Base-by-base conservation (phyloP, 805 yeast genomes). In the Yarrowia osloensis region DNA sequence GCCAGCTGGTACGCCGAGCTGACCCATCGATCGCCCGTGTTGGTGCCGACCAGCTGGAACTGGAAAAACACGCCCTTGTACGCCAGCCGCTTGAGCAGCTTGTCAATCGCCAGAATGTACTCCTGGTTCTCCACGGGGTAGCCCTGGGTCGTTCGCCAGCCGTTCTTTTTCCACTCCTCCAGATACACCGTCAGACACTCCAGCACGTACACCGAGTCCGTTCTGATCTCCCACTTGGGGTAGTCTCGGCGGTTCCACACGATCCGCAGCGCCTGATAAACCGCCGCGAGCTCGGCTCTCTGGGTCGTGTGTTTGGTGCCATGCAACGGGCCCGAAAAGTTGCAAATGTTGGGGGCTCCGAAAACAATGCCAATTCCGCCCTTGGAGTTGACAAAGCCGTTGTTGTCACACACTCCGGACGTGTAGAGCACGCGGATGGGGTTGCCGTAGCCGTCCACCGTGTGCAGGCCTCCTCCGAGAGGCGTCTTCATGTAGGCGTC, bases 321-420 rank as follows among this genome's bases (percentile, higher is more conserved):
- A 1, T n/a, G 47, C 28, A 91, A 78, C 0, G 88, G 84, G 5
- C 80, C 85, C 0, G 88, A 79, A 11, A 80, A 77, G 74, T 89
- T 89, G 52, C 88, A 75, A 1, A 80, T 68, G 71, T 87, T 88
- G 39, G 75, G 72, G 0, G 71, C 77, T 0, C 91, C 93, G 74
- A 82, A 90, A 74, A 78, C 91, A 0, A 89, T 89, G 26, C 97
- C 98, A 72, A 84, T 86, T 0, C 98, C 97, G 0, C 88, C 86
- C 46, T 35, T 54, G 61, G 61, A 28, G 29, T 54, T 33, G 17
- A 35, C 31, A 5, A 22, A 54, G 11, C 61, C 46, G 31, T 52
- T 33, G 59, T 52, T 33, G 4, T 54, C 42, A n/a, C 61, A 54
- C 46, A 54, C 29, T 7, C 61, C 61, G 9, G 42, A 54, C 12